Evolutionary conservation across 306 rosid genomes (phyloP), one percentile per base, ranked within the genome.

Genomic region (Hippophae gyantsensis): DNA sequence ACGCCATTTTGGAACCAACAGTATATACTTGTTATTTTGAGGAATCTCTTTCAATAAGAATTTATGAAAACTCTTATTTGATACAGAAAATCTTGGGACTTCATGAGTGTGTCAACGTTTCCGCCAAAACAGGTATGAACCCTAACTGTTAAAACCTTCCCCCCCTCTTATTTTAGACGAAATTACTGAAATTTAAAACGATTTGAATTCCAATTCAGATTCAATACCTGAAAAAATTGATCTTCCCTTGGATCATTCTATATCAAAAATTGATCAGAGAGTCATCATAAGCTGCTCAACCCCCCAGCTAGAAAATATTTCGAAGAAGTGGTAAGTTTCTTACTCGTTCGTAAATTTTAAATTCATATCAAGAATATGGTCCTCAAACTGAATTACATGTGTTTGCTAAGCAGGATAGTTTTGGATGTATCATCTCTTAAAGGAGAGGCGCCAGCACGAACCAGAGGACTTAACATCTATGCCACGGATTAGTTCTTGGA

Each of bases 381-480:
- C 12, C 60, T 56, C 43, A 40, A 48, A 69, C 25, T 67, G 49
- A 10, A 43, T 3, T 26, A 42, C 11, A 56, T 51, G 61, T 54
- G 62, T 43, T 10, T 57, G 38, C 60, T 32, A 32, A 69, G 43
- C 86, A 93, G 97, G 89, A 77, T 88, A 54, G 77, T 74, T 68
- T 57, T 93, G 73, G 95, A 88, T 81, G 73, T 82, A 56, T 86
- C 95, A 23, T 63, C 85, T 1, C 77, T 82, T 43, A 86, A 80
- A 70, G 99, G 90, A 0, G 97, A 95, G 6, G 89, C 94, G 2
- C 95, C 97, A 13, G 94, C 86, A 45, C 89, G 99, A 72, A 86
- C 99, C 3, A 78, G 99, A 82, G 99, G 99, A 13, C 81, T 93
- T 13, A 74, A 81, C 42, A 69, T 75, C 27, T 73, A 73, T 48